Conservation (phyloP, 306 rosid genomes). For the Lithocarpus polystachyus region DNA sequence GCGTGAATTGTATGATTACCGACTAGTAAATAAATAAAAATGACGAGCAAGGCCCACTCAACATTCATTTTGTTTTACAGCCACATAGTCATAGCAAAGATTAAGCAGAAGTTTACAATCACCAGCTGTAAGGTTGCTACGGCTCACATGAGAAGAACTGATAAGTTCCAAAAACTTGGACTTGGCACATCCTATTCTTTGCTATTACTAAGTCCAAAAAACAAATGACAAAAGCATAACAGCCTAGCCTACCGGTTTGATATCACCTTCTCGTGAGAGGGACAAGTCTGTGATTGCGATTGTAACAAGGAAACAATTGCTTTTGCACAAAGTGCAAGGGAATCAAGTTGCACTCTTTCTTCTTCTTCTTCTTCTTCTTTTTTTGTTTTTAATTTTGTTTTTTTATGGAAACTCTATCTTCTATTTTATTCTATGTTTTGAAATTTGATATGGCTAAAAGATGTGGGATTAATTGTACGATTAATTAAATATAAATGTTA, state of each 20-base stretch:
- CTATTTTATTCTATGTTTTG: background rate
- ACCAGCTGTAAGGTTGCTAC: background rate
- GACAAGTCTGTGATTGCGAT: constrained; percentile 6
- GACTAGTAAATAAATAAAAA: no score
- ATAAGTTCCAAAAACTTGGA: background rate
- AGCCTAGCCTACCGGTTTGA: background rate
- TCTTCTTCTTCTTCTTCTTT: no score
- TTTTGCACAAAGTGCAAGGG: background rate
- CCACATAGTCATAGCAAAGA: background rate
- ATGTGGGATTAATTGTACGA: background rate
- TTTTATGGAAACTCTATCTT: background rate
- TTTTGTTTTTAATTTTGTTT: fast-evolving
- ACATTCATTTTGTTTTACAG: background rate
- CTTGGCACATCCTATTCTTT: background rate
- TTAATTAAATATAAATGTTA: no score
- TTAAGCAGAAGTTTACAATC: background rate
- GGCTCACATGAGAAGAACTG: background rate
- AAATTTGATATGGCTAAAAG: background rate
- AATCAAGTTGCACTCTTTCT: background rate
- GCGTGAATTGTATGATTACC: no score
- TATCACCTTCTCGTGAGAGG: constrained; percentile 5
- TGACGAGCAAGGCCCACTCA: no score
- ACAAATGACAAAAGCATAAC: background rate
- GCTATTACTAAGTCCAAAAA: background rate
- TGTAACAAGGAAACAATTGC: background rate